phyloP scores from a whole-genome alignment of 768 basidiomycete genomes.

The Gautieria morchelliformis region DNA sequence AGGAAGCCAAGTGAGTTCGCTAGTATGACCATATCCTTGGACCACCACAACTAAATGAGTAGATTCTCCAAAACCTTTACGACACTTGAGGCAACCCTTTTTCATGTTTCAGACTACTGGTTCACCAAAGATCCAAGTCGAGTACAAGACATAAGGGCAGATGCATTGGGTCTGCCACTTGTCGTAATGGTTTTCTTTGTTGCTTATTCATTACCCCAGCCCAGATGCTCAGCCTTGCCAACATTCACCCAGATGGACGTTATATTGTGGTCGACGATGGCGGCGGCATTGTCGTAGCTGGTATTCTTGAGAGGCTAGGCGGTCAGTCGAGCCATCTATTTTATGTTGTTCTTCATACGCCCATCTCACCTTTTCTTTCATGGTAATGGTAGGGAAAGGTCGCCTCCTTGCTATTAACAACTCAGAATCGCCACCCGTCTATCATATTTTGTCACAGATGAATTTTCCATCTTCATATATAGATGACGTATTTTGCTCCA shows the following conservation, averaged over 20 bases:
- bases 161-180: constrained; percentile 43
- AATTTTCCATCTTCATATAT: constrained; percentile 59
- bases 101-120: constrained; percentile 86
- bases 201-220: constrained; percentile 25
- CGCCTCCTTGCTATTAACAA: constrained; percentile 78
- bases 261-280: constrained; percentile 89
- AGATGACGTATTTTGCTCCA: constrained; percentile 46
- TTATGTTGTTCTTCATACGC: neutral
- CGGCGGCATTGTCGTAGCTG: constrained; percentile 79
- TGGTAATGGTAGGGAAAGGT: constrained; percentile 50
- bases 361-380: neutral
- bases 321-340: constrained; percentile 32
- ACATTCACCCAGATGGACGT: constrained; percentile 77
- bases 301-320: constrained; percentile 79
- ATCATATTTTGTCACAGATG: constrained; percentile 74
- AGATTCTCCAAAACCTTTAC: constrained; percentile 86
- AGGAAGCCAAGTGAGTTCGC: constrained; percentile 80
- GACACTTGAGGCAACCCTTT: constrained; percentile 78
- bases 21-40: neutral
- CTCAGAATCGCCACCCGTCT: constrained; percentile 87
- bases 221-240: constrained; percentile 78
- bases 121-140: constrained; percentile 73
- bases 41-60: neutral
- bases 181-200: neutral
- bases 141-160: constrained; percentile 76